Percentiles rank a stretch among this genome's conserved stretches.
phyloP scores from a whole-genome alignment of 768 basidiomycete genomes.

The Russula dissimulans region DNA sequence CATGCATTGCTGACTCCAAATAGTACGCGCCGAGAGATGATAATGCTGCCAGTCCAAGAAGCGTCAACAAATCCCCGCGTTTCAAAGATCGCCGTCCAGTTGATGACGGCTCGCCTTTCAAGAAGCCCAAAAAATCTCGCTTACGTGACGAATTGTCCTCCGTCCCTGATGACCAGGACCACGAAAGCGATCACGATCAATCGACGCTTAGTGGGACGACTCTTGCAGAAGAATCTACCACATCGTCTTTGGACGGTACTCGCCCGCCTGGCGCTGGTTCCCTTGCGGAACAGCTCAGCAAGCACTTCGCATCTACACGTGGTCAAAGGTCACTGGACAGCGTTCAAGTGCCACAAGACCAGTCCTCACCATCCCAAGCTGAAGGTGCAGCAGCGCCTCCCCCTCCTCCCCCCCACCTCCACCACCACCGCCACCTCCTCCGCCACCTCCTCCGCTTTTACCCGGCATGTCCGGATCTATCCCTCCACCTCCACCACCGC shows the following conservation, averaged over 20 bases:
- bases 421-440: conserved; percentile 23
- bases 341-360: conserved; percentile 21
- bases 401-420: conserved; percentile 22
- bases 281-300: conserved; percentile 53
- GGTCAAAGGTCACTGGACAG: conserved; percentile 21
- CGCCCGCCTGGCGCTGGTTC: conserved; percentile 35
- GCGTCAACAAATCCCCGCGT: conserved; percentile 60
- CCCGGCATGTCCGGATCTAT: conserved; percentile 25
- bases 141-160: conserved; percentile 30
- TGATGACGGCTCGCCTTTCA: conserved; percentile 33
- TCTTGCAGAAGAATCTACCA: conserved; percentile 44
- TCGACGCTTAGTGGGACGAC: conserved; percentile 39
- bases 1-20: not conserved
- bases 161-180: conserved; percentile 40
- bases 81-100: conserved; percentile 33
- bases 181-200: conserved; percentile 47
- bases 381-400: conserved; percentile 11
- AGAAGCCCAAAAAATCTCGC: conserved; percentile 31
- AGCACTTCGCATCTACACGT: conserved; percentile 46
- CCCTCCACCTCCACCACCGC: conserved; percentile 29
- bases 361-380: conserved; percentile 37
- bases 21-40: conserved; percentile 55
- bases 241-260: conserved; percentile 28
- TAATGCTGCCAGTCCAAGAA: conserved; percentile 56
- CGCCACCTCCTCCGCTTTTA: conserved; percentile 24